phyloP scores from a whole-genome alignment of 352 stramenopile species.

The Halophytophthora polymorphica region DNA sequence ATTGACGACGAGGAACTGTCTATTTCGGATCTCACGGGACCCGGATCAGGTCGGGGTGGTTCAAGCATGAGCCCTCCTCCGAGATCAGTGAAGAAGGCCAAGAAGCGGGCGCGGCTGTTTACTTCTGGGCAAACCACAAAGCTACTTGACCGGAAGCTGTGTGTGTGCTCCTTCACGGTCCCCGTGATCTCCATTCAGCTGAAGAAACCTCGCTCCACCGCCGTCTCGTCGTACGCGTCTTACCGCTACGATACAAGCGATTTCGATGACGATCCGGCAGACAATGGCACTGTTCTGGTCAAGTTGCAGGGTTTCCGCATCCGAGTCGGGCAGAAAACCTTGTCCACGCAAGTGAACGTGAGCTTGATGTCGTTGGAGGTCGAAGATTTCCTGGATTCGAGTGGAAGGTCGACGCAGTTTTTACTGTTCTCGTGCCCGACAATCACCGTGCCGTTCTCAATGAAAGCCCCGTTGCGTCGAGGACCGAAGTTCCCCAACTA shows the following conservation, averaged over 20 bases:
- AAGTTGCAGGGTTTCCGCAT: conserved; percentile 82
- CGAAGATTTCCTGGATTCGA: conserved; percentile 67
- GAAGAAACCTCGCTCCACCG: conserved; percentile 60
- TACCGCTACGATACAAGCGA: conserved; percentile 61
- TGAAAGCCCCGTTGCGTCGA: conserved; percentile 47
- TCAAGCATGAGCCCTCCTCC: conserved; percentile 8
- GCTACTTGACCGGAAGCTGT: conserved; percentile 62
- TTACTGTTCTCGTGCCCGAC: conserved; percentile 77
- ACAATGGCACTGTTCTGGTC: conserved; percentile 69
- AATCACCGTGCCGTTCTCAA: conserved; percentile 63
- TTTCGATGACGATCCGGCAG: conserved; percentile 51
- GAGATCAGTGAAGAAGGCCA: conserved; percentile 22
- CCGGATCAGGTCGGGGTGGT: conserved; percentile 1
- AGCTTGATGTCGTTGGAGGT: conserved; percentile 73
- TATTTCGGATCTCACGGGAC: conserved; percentile 17
- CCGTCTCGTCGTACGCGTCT: conserved; percentile 41
- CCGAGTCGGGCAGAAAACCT: conserved; percentile 73
- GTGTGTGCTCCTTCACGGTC: conserved; percentile 82
- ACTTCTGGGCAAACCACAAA: conserved; percentile 28
- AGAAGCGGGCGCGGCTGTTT: conserved; percentile 23
- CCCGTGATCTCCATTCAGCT: conserved; percentile 78
- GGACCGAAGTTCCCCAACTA: conserved; percentile 28
- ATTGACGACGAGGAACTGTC: conserved; percentile 9
- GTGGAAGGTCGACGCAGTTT: conserved; percentile 62
- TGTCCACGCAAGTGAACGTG: conserved; percentile 72